These are phyloP conservation scores for Eutrema salsugineum DNA, from an alignment of 441 rosid genomes.

Conservation along the genomic window DNA sequence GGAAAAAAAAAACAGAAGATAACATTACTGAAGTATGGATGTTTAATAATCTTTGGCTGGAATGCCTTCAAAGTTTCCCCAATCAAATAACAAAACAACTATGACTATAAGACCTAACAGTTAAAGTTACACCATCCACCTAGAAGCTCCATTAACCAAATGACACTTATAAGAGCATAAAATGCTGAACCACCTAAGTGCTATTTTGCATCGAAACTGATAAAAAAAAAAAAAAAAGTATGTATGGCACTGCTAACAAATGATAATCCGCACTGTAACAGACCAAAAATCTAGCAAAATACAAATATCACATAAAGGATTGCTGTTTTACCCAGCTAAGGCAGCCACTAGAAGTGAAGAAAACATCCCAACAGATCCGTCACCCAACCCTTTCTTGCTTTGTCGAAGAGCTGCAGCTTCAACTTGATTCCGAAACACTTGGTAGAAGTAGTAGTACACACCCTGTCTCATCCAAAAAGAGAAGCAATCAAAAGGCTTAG, in stretches of 20 bases:
- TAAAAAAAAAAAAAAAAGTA: not conserved
- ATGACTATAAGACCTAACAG: not conserved
- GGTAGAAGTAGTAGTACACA: slow-evolving; percentile 98
- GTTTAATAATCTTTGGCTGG: not conserved
- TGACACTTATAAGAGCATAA: not conserved
- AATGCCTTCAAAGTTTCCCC: not conserved
- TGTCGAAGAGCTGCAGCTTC: slow-evolving; percentile 58
- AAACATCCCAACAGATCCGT: slow-evolving; percentile 93
- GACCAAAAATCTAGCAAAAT: not conserved
- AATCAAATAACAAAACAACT: not conserved
- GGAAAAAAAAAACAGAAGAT: not conserved
- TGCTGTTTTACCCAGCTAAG: slow-evolving; percentile 61
- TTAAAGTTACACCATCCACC: not conserved
- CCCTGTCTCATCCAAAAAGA: slow-evolving; percentile 68
- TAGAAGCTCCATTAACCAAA: not conserved
- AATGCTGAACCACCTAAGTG: not conserved
- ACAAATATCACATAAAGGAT: not conserved
- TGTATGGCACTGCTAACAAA: not conserved
- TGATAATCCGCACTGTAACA: not conserved
- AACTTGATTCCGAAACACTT: slow-evolving; percentile 92
- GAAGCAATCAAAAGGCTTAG: slow-evolving; percentile 32
- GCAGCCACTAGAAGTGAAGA: slow-evolving; percentile 95
- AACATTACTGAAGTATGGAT: not conserved
- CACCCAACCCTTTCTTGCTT: slow-evolving; percentile 73
- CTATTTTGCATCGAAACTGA: too few relatives aligned